Percentiles rank a stretch among this genome's conserved stretches.
phyloP scores from a whole-genome alignment of 805 yeast species.

The Metschnikowia cerradonensis region DNA sequence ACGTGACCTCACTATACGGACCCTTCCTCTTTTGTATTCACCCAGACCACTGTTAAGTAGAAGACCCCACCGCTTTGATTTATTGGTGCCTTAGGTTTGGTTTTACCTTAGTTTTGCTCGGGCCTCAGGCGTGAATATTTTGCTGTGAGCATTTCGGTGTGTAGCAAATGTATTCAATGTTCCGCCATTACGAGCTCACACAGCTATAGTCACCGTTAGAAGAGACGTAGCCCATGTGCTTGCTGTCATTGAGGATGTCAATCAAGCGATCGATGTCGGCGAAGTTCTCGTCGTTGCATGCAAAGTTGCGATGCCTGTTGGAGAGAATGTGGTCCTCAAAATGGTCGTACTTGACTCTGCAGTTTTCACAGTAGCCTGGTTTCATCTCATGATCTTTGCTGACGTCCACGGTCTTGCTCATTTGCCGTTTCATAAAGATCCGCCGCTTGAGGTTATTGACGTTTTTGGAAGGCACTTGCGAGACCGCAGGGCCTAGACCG shows the following conservation, averaged over 20 bases:
- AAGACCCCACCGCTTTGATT: too few species aligned
- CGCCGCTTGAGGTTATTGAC: conserved; percentile 46
- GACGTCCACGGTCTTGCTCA: conserved; percentile 20
- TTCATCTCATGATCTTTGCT: conserved; percentile 29
- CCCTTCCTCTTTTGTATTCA: too few species aligned
- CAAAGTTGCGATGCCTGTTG: conserved; percentile 73
- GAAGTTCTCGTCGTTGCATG: conserved; percentile 67
- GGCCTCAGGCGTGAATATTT: too few species aligned
- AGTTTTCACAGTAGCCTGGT: conserved; percentile 92
- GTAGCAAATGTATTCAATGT: not conserved
- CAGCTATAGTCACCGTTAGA: conserved; percentile 39
- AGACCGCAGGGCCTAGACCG: conserved; percentile 58
- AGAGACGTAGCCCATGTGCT: conserved; percentile 38
- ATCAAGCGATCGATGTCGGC: conserved; percentile 73
- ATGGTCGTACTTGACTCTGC: conserved; percentile 76
- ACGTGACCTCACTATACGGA: too few species aligned
- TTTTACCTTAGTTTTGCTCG: too few species aligned
- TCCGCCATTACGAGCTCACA: not conserved
- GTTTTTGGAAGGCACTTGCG: conserved; percentile 53
- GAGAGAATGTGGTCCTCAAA: conserved; percentile 72
- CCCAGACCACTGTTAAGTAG: too few species aligned
- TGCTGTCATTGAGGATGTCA: conserved; percentile 41
- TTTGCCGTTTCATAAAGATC: conserved; percentile 39
- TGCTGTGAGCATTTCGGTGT: too few species aligned
- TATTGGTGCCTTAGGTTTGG: too few species aligned